phyloP scores from a whole-genome alignment of 768 basidiomycete species.

The Tulasnella sp. region DNA sequence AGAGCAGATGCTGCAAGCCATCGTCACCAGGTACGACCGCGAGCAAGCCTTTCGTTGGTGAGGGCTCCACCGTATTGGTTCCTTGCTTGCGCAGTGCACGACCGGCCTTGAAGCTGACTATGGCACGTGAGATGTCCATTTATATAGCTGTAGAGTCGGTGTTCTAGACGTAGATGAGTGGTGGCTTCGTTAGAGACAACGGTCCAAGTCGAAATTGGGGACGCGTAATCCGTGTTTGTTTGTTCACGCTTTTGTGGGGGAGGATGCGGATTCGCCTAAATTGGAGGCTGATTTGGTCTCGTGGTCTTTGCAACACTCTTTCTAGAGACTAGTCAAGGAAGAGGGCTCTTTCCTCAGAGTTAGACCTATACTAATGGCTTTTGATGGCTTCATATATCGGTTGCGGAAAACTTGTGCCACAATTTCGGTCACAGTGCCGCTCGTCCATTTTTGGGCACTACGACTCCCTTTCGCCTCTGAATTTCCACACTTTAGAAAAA shows the following conservation, averaged over 20 bases:
- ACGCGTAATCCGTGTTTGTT: conserved; percentile 5
- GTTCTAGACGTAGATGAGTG: background rate
- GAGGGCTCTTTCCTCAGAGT: background rate
- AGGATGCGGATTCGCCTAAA: background rate
- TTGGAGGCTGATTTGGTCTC: background rate
- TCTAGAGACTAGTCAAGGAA: background rate
- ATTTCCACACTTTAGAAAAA: background rate
- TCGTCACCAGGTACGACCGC: conserved; percentile 61
- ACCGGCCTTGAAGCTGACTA: conserved; percentile 60
- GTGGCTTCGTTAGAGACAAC: too few relatives aligned
- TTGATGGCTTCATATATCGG: background rate
- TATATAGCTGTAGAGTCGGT: background rate
- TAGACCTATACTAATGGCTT: too few relatives aligned
- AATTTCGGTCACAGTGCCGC: background rate
- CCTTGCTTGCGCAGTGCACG: conserved; percentile 65
- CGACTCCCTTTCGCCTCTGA: background rate
- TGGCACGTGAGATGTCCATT: conserved; percentile 18
- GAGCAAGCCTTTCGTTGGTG: conserved; percentile 68
- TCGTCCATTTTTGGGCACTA: background rate
- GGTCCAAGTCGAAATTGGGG: conserved; percentile 2
- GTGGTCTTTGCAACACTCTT: background rate
- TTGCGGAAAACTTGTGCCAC: background rate
- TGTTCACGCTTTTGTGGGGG: background rate
- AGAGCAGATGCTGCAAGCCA: conserved; percentile 70
- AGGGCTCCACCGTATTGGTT: conserved; percentile 64